Evolutionary conservation across 495 filamentous ascomycete genomes (phyloP), one percentile per base, ranked within the genome.

Genomic region (Parathielavia appendiculata): DNA sequence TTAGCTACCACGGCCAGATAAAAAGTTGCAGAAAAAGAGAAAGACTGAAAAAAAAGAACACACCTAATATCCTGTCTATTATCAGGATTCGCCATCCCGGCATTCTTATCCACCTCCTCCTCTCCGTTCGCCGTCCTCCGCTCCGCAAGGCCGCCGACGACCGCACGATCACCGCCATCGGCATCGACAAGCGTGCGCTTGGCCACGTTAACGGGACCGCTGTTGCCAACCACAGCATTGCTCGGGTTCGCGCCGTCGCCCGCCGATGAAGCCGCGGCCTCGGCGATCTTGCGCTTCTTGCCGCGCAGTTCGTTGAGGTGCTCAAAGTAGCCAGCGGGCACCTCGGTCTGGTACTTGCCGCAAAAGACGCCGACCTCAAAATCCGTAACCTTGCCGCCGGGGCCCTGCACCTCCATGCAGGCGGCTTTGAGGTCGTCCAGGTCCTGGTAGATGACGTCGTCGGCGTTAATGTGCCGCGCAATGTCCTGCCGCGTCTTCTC

Each of bases 361-460:
- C 89, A 95, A 79, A 98, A 97, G 16, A 97, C 91, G 59, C 93
- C 92, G n/a, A 95, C 86, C 71, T 97, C 95, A 59, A 97, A 97
- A 32, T 82, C 71, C 35, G 73, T 78, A 35, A 84, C 73, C 38
- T 71, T 68, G 16, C 71, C 70, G 41, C 82, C 77, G 7, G 81
- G 76, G 26, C 26, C 26, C n/a, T 80, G 78, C 4, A 87, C 81
- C 64, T 90, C 86, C 0, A 84, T 81, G 66, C 91, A 96, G 5
- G 91, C 84, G 38, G 81, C 85, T 69, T 89, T 87, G 11, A 97
- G 79, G 63, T 95, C 91, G 13, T 82, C 81, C n/a, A 97, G 78
- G 43, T 84, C 85, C 68, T 96, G 91, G 72, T 89, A 97, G 59
- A 98, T 88, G 32, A 97, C 87, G 32, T 84, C 86, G 65, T 97